Evolutionary conservation across 106 monocot genomes (phyloP).

Genomic region (Dactylorhiza incarnata): DNA sequence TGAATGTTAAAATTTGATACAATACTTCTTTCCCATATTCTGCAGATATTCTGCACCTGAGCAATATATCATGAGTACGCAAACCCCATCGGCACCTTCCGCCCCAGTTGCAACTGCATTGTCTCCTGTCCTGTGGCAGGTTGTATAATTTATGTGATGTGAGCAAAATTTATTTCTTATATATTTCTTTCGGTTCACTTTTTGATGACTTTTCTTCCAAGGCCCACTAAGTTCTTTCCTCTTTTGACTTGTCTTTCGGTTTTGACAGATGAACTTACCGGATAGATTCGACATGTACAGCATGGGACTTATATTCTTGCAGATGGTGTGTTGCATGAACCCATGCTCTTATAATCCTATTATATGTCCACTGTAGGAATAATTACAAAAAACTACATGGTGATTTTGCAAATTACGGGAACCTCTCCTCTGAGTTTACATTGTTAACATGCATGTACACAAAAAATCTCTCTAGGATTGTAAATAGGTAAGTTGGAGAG

Average conservation of each 20-base stretch:
- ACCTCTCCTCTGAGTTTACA: too few species aligned
- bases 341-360: not conserved
- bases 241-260: constrained; percentile 2
- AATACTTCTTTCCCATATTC: not conserved
- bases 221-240: not conserved
- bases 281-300: constrained; percentile 98
- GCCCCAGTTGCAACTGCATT: constrained; percentile 84
- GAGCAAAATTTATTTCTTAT: not conserved
- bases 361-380: not conserved
- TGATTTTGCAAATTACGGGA: too few species aligned
- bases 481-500: too few species aligned
- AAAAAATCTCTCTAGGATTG: too few species aligned
- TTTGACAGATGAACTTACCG: constrained; percentile 84
- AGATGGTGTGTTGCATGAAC: constrained; percentile 58
- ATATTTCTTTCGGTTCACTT: not conserved
- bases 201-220: not conserved
- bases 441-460: too few species aligned
- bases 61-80: constrained; percentile 98
- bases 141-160: constrained; percentile 8
- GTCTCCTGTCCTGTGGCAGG: constrained; percentile 97
- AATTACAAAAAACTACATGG: too few species aligned
- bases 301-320: constrained; percentile 85
- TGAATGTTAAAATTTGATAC: not conserved
- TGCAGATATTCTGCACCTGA: constrained; percentile 92
- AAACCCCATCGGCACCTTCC: constrained; percentile 88